Evolutionary conservation across 495 filamentous ascomycete genomes (phyloP), one percentile per base, ranked within the genome.

Genomic region (Echria macrotheca): DNA sequence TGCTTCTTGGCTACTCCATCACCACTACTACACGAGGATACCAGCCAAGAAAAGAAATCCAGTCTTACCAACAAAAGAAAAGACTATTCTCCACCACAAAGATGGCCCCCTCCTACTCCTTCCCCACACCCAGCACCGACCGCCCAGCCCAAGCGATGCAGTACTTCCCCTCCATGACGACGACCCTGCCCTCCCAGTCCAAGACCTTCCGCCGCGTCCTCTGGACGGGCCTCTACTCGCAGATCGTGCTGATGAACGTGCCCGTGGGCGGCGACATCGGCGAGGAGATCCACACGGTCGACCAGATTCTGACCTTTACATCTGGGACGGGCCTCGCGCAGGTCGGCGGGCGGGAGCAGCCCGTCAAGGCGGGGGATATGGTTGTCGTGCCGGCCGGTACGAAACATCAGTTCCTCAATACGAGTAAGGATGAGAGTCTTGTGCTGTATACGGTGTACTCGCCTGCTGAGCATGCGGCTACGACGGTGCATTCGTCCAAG

Each of bases 391-490:
- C 81, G 0, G 81, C 80, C 0, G 80, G 81, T 0, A 83, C 81
- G 9, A 76, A 82, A 63, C 81, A 85, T 56, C 79, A 84, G 55
- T 84, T 85, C 54, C 61, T 83, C n/a, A 84, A 82, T 52, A 78
- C 67, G 15, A 78, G 76, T n/a, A n/a, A n/a, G 2, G 59, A 68
- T 5, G 65, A 63, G 18, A 71, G 76, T 10, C 55, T 82, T 55
- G 77, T 81, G 46, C 61, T 83, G 17, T 74, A 82, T 14, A 83
- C 78, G 0, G 71, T 83, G n/a, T 85, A 84, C 55, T 74, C 73
- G 1, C 78, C 79, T 0, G 79, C 81, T 0, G 79, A 84, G 58
- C 81, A 83, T 56, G 68, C 73, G 38, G 60, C 74, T 1, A 69
- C 63, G 24, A 77, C 77, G 11, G 77, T 82, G 35, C 81, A 83